Conservation (phyloP, 768 basidiomycete genomes). For the Boletus subcaerulescens region DNA sequence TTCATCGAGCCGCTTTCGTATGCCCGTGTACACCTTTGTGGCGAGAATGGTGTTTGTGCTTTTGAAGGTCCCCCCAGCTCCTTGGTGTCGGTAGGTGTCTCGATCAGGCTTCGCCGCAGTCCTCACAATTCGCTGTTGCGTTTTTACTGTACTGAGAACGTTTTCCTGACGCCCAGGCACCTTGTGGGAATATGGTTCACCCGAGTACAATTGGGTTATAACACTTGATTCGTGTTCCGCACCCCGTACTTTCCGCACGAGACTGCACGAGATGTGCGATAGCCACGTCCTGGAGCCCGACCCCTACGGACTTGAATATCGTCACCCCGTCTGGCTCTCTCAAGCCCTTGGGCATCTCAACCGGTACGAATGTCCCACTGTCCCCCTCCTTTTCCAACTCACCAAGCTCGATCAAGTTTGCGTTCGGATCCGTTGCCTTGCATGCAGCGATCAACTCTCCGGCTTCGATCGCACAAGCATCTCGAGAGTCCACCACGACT, state of each 20-base stretch:
- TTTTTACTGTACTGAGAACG: not conserved
- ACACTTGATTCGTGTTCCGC: slow-evolving; percentile 48
- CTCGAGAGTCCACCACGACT: slow-evolving; percentile 71
- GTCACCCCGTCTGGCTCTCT: slow-evolving; percentile 49
- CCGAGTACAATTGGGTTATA: slow-evolving; percentile 56
- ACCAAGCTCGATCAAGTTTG: slow-evolving; percentile 65
- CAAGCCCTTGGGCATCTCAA: slow-evolving; percentile 12
- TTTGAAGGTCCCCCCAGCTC: slow-evolving; percentile 61
- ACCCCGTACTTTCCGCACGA: slow-evolving; percentile 50
- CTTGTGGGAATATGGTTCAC: slow-evolving; percentile 60
- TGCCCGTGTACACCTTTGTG: not conserved
- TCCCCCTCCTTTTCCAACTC: slow-evolving; percentile 41
- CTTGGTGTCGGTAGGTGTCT: slow-evolving; percentile 51
- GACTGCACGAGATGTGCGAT: slow-evolving; percentile 69
- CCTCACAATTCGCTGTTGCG: too few relatives aligned
- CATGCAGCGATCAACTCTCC: slow-evolving; percentile 68
- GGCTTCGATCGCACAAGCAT: slow-evolving; percentile 72
- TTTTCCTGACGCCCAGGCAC: slow-evolving; percentile 39
- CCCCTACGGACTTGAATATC: slow-evolving; percentile 86
- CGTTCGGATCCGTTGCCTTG: slow-evolving; percentile 38
- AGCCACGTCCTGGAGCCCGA: slow-evolving; percentile 85
- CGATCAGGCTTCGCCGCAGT: not conserved
- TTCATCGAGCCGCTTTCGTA: too few relatives aligned
- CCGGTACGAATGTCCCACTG: slow-evolving; percentile 7
- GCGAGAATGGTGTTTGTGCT: slow-evolving; percentile 62